Evolutionary conservation across 1,284 basidiomycete species (phyloP).

Genomic region (Rhodotorula mucilaginosa): DNA sequence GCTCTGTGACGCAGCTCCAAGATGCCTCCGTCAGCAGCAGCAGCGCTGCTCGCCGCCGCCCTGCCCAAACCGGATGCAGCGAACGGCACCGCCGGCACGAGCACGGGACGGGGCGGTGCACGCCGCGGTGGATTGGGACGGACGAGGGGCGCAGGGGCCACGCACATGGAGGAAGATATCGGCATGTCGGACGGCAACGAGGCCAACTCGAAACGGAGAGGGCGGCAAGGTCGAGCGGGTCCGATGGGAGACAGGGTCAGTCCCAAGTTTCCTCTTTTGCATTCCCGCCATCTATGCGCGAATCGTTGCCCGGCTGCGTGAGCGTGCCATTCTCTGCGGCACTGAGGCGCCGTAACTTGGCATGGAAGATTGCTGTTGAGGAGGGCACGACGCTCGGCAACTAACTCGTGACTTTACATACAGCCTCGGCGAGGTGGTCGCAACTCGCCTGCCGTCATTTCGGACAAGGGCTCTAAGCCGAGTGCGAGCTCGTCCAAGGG

Average conservation of each 20-base stretch:
- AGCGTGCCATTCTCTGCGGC: neutral
- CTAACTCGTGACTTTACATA: too few species aligned
- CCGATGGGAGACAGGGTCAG: constrained; percentile 41
- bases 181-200: constrained; percentile 34
- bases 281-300: neutral
- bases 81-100: neutral
- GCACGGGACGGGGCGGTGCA: neutral
- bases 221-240: constrained; percentile 17
- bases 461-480: constrained; percentile 16
- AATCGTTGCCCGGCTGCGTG: neutral
- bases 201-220: constrained; percentile 9
- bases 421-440: constrained; percentile 6
- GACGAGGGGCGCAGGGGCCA: constrained; percentile 7
- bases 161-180: constrained; percentile 32
- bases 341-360: too few species aligned
- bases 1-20: neutral
- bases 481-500: constrained; percentile 2
- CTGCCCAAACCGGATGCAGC: constrained; percentile 5
- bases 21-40: constrained; percentile 15
- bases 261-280: neutral
- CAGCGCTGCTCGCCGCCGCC: constrained; percentile 20
- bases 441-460: constrained; percentile 26
- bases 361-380: neutral
- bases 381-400: neutral
- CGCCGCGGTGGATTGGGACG: neutral